A percentile compares a stretch with the other conserved stretches of the same genome.
phyloP scores from a whole-genome alignment of 169 alveolate species.

The Plasmodium gonderi region DNA sequence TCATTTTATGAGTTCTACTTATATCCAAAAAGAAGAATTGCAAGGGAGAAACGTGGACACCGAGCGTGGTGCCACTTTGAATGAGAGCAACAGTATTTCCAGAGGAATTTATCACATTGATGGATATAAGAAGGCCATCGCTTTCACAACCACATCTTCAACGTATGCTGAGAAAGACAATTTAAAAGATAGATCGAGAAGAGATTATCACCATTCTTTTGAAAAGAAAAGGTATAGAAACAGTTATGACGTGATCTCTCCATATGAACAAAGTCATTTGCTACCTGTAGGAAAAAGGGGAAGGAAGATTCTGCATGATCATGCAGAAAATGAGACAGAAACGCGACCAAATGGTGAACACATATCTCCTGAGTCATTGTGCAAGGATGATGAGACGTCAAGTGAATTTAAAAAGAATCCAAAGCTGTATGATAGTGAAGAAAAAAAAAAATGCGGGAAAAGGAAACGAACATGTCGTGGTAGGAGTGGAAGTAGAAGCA shows the following conservation, averaged over 20 bases:
- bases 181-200: no score
- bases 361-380: background rate
- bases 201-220: no score
- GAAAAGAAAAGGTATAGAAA: background rate
- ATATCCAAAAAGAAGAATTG: no score
- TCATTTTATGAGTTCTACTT: no score
- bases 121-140: no score
- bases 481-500: background rate
- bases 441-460: background rate
- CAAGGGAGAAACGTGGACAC: no score
- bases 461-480: background rate
- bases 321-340: background rate
- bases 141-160: no score
- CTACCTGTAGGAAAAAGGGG: background rate
- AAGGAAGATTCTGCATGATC: background rate
- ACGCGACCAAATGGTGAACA: background rate
- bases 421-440: background rate
- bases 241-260: background rate
- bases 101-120: no score
- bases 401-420: background rate
- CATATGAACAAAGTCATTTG: background rate
- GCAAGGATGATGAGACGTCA: background rate
- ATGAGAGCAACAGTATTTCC: no score
- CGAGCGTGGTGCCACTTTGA: no score
- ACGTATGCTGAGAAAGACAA: no score